A percentile compares a stretch with the other conserved stretches of the same genome.
Evolutionary conservation across 805 yeast species (phyloP).

Genomic region (Maudiozyma bulderi): DNA sequence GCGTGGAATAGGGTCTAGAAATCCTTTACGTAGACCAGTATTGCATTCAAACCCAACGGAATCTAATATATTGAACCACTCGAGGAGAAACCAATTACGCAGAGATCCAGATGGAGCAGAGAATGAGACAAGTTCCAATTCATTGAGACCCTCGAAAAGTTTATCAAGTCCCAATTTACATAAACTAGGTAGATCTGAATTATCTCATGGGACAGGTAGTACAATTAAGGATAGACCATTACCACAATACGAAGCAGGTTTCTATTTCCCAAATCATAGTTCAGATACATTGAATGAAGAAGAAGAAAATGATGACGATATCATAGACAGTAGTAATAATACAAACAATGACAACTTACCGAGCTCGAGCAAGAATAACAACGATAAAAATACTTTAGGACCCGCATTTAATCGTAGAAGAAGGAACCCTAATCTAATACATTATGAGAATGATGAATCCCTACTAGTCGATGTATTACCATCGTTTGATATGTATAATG

Average conservation of each 20-base stretch:
- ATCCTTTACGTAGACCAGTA: background rate
- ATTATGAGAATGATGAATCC: slow-evolving; percentile 9
- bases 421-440: slow-evolving; percentile 6
- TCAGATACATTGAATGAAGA: slow-evolving; percentile 2
- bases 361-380: background rate
- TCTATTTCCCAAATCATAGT: background rate
- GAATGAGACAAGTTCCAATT: background rate
- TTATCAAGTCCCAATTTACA: slow-evolving; percentile 4
- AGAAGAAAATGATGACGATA: background rate
- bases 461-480: slow-evolving; percentile 47
- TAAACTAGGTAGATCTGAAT: slow-evolving; percentile 8
- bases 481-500: slow-evolving; percentile 59
- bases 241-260: slow-evolving; percentile 4
- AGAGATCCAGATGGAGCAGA: background rate
- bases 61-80: background rate
- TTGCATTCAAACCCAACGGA: slow-evolving; percentile 1
- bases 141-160: slow-evolving; percentile 1
- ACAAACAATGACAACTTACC: background rate
- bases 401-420: background rate
- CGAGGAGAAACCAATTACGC: background rate
- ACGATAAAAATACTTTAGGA: background rate
- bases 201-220: slow-evolving; percentile 7
- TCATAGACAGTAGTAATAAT: background rate
- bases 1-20: background rate
- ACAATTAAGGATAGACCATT: slow-evolving; percentile 2